phyloP scores from a whole-genome alignment of 208 protist genomes.

The Leishmania aethiopica region DNA sequence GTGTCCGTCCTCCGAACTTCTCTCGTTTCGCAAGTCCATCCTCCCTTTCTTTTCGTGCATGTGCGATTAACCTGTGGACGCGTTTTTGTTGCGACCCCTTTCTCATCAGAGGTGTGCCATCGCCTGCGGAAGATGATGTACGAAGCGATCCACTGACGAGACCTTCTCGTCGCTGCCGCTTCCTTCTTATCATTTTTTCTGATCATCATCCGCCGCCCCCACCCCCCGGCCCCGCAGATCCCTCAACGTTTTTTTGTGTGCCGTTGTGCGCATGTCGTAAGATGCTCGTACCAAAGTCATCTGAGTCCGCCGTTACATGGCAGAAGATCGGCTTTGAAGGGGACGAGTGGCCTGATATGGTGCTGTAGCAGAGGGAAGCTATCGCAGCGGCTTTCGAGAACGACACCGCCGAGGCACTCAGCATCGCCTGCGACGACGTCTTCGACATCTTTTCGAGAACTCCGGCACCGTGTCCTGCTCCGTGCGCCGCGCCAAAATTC shows the following conservation, averaged over 20 bases:
- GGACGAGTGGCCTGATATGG: slow-evolving; percentile 41
- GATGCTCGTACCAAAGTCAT: background rate
- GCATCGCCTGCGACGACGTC: slow-evolving; percentile 32
- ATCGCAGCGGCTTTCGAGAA: slow-evolving; percentile 33
- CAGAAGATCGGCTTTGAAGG: slow-evolving; percentile 60
- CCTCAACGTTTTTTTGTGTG: background rate
- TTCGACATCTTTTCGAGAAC: slow-evolving; percentile 34
- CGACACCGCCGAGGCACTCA: slow-evolving; percentile 21
- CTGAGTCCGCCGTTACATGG: slow-evolving; percentile 28
- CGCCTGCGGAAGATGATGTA: background rate
- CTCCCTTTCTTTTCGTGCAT: background rate
- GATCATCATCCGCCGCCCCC: no score
- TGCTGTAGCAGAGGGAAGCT: slow-evolving; percentile 26
- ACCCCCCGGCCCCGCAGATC: background rate
- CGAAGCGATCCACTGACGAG: background rate
- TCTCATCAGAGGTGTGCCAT: background rate
- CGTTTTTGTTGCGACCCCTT: background rate
- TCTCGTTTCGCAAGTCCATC: no score
- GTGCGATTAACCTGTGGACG: background rate
- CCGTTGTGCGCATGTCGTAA: background rate
- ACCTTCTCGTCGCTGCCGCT: background rate
- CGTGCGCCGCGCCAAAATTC: slow-evolving; percentile 34
- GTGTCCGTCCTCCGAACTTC: no score
- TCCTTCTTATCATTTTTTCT: background rate
- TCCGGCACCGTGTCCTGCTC: slow-evolving; percentile 43